Evolutionary conservation across 1,284 basidiomycete genomes (phyloP).

Genomic region (Vanrija pseudolonga): DNA sequence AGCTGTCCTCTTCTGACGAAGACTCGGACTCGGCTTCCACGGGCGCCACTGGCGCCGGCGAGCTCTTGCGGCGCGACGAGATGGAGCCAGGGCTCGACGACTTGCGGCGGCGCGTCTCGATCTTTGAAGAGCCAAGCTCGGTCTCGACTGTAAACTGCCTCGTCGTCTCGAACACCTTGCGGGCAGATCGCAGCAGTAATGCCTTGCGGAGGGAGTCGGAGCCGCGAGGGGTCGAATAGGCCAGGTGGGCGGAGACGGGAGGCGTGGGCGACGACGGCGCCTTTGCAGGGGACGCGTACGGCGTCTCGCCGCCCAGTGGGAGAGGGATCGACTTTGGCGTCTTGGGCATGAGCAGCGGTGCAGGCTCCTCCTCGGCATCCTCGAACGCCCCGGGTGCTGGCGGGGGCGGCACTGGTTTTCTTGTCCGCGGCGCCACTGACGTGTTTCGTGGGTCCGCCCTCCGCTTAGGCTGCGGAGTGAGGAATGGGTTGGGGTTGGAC

Average conservation of each 20-base stretch:
- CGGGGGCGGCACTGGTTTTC: not conserved
- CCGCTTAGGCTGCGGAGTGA: slow-evolving; percentile 29
- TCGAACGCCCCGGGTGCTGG: not conserved
- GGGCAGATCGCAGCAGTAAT: slow-evolving; percentile 40
- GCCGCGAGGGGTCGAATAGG: slow-evolving; percentile 29
- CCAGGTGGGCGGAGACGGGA: slow-evolving; percentile 27
- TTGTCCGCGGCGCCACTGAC: slow-evolving; percentile 27
- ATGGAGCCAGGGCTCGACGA: slow-evolving; percentile 21
- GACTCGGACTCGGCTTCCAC: slow-evolving; percentile 1
- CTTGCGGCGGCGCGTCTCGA: slow-evolving; percentile 31
- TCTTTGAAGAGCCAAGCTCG: slow-evolving; percentile 30
- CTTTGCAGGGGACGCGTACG: not conserved
- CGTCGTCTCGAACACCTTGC: slow-evolving; percentile 37
- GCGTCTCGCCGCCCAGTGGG: not conserved
- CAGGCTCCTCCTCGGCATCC: not conserved
- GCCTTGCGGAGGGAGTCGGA: slow-evolving; percentile 38
- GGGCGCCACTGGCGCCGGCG: slow-evolving; percentile 2
- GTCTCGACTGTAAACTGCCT: slow-evolving; percentile 20
- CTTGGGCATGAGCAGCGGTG: not conserved
- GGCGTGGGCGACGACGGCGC: not conserved
- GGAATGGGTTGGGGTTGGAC: slow-evolving; percentile 24
- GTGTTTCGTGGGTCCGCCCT: slow-evolving; percentile 27
- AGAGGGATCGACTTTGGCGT: not conserved
- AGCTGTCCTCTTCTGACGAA: slow-evolving; percentile 11
- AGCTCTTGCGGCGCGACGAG: slow-evolving; percentile 20